Conservation (phyloP, 305 asterid genomes). For the Rubia peregrina region DNA sequence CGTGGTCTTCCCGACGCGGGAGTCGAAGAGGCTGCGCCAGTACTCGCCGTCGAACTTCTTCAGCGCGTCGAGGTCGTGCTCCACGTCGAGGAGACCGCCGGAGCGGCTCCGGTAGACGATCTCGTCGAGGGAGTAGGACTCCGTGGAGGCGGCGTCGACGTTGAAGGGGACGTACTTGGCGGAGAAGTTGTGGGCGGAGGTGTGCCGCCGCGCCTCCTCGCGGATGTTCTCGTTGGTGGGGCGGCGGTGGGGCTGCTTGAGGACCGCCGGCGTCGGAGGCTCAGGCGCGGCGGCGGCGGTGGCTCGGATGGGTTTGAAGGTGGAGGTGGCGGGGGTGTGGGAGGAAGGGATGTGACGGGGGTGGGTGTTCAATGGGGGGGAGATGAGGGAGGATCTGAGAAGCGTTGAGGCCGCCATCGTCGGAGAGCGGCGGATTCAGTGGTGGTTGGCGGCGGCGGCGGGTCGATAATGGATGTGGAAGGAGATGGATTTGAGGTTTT, state of each 20-base stretch:
- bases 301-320: constrained; percentile 29
- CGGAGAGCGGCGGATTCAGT: neutral
- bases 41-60: constrained; percentile 26
- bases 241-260: constrained; percentile 33
- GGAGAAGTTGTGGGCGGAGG: constrained; percentile 28
- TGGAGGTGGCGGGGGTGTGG: neutral
- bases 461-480: neutral
- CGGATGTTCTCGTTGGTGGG: constrained; percentile 36
- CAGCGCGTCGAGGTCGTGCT: constrained; percentile 26
- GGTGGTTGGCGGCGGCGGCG: neutral
- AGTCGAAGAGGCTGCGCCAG: constrained; percentile 27
- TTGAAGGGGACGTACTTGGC: constrained; percentile 37
- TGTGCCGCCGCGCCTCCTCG: constrained; percentile 27
- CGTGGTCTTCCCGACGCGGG: constrained; percentile 27
- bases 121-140: constrained; percentile 27
- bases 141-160: constrained; percentile 14
- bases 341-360: constrained; percentile 14
- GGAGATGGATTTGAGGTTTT: neutral
- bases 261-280: neutral
- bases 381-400: constrained; percentile 29
- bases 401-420: constrained; percentile 29
- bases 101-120: constrained; percentile 29
- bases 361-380: constrained; percentile 16
- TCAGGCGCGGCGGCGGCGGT: constrained; percentile 18
- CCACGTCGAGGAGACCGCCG: constrained; percentile 29